Evolutionary conservation across 345 rosid species (phyloP).

Genomic region (Salix suchowensis): DNA sequence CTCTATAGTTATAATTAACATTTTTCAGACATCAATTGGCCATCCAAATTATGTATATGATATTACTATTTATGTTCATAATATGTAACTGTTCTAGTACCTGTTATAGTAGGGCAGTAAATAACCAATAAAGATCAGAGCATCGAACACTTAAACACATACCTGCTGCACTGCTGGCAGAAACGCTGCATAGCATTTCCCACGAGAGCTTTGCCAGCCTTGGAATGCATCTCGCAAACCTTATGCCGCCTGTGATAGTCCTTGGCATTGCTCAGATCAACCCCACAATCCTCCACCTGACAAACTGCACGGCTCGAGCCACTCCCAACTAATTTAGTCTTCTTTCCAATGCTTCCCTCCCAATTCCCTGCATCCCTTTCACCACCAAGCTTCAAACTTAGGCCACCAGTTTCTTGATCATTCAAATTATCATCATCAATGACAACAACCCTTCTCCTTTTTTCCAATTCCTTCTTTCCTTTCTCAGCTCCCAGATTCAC

Average conservation of each 20-base stretch:
- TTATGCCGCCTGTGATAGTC: slow-evolving; percentile 96
- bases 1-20: not conserved
- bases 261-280: slow-evolving; percentile 86
- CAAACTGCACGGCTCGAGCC: slow-evolving; percentile 64
- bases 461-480: slow-evolving; percentile 58
- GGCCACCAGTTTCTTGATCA: slow-evolving; percentile 44
- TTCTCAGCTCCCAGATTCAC: slow-evolving; percentile 44
- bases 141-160: slow-evolving; percentile 13
- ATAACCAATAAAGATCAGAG: not conserved
- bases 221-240: slow-evolving; percentile 96
- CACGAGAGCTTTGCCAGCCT: slow-evolving; percentile 79
- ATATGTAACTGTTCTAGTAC: not conserved
- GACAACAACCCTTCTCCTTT: slow-evolving; percentile 66
- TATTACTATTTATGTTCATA: not conserved
- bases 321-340: slow-evolving; percentile 59
- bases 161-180: slow-evolving; percentile 99
- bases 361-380: slow-evolving; percentile 48
- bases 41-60: not conserved
- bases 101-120: not conserved
- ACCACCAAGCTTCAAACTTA: slow-evolving; percentile 71
- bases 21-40: not conserved
- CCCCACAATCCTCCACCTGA: slow-evolving; percentile 92
- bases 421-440: slow-evolving; percentile 49
- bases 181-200: slow-evolving; percentile 93
- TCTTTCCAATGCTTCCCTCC: slow-evolving; percentile 64